These are phyloP conservation scores for Gynochthodes officinalis DNA, from an alignment of 257 asterid genomes.

Conservation along the genomic window DNA sequence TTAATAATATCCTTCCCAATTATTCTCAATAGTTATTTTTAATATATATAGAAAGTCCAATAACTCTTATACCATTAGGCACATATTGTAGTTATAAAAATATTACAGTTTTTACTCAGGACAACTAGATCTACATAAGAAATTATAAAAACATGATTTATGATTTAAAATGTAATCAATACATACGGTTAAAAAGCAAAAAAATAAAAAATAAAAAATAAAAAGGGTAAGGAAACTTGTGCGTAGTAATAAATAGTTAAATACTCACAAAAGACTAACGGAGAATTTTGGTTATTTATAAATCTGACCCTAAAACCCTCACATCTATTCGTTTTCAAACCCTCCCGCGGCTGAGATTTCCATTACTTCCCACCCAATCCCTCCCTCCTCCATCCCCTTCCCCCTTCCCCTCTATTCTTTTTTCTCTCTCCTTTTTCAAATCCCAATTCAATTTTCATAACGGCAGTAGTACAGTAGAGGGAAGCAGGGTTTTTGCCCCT, in stretches of 20 bases:
- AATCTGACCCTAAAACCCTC: slow-evolving; percentile 27
- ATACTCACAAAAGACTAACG: not conserved
- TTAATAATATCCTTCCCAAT: too few relatives aligned
- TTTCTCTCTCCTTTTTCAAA: not conserved
- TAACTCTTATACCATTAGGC: too few relatives aligned
- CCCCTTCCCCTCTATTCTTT: not conserved
- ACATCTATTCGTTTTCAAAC: slow-evolving; percentile 29
- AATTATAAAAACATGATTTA: too few relatives aligned
- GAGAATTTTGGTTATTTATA: slow-evolving; percentile 16
- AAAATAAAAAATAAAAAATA: not conserved
- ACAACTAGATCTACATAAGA: too few relatives aligned
- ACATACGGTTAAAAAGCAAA: too few relatives aligned
- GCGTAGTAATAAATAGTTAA: too few relatives aligned
- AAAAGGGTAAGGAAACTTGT: not conserved
- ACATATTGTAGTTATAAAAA: too few relatives aligned
- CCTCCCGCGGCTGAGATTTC: slow-evolving; percentile 35
- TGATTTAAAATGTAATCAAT: too few relatives aligned
- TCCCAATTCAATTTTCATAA: slow-evolving; percentile 11
- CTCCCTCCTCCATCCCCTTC: not conserved
- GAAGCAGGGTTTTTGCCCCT: slow-evolving; percentile 11
- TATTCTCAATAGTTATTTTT: too few relatives aligned
- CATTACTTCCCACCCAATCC: slow-evolving; percentile 1
- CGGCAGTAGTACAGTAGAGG: not conserved
- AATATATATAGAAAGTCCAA: too few relatives aligned
- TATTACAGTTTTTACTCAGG: too few relatives aligned